Evolutionary conservation across 225 moss, liverwort and hornwort species (phyloP).

Genomic region (Physcomitrium patens): DNA sequence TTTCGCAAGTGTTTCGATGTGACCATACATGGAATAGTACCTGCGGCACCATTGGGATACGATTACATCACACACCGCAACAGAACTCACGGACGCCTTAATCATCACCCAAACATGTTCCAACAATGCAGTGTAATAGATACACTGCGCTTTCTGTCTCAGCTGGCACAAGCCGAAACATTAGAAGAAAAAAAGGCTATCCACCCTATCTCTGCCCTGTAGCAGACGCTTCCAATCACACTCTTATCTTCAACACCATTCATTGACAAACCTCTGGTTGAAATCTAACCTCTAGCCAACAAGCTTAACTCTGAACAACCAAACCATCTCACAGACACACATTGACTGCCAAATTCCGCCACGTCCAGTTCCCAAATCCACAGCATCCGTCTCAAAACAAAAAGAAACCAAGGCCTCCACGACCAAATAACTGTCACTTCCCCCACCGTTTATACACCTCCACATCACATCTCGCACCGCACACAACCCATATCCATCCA

Average conservation of each 20-base stretch:
- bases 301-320: too few species aligned
- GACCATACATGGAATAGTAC: conserved; percentile 60
- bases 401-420: background rate
- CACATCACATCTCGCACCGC: background rate
- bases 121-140: background rate
- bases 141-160: background rate
- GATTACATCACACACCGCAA: background rate
- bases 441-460: background rate
- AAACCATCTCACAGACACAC: background rate
- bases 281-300: too few species aligned
- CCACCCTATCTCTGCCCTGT: background rate
- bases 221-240: background rate
- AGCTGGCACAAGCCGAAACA: background rate
- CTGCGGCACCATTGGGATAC: conserved; percentile 21
- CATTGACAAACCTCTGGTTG: background rate
- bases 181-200: background rate
- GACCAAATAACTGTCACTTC: background rate
- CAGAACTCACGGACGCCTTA: background rate
- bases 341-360: background rate
- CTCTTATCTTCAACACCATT: background rate
- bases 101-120: background rate
- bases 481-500: background rate
- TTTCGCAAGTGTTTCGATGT: conserved; percentile 40
- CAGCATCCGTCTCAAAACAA: background rate
- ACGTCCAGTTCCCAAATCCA: background rate